These are phyloP conservation scores for Vigna unguiculata DNA, from an alignment of 306 rosid species.

Conservation along the genomic window DNA sequence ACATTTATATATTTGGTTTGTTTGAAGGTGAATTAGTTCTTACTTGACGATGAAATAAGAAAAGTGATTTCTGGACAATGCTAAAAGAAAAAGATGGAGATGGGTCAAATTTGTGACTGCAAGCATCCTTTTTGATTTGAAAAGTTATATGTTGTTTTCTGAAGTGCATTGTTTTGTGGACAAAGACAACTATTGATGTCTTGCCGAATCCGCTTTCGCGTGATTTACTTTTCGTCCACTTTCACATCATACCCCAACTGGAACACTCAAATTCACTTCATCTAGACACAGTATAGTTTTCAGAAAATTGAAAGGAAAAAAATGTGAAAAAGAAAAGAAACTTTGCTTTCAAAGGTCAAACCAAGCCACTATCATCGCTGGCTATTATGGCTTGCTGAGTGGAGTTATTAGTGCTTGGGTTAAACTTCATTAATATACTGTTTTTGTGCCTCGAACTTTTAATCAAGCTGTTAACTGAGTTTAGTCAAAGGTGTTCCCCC, in stretches of 20 bases:
- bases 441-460: neutral
- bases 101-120: neutral
- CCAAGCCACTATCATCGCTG: neutral
- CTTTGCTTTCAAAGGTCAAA: neutral
- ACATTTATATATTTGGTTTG: too few relatives aligned
- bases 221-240: neutral
- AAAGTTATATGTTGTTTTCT: neutral
- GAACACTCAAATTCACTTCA: slow-evolving; percentile 48
- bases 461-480: neutral
- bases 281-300: slow-evolving; percentile 36
- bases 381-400: neutral
- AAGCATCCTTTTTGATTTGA: neutral
- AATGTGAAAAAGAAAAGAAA: neutral
- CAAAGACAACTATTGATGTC: neutral
- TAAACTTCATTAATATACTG: neutral
- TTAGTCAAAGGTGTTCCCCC: slow-evolving; percentile 15
- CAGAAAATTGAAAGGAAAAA: neutral
- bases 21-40: neutral
- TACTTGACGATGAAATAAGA: neutral
- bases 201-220: neutral
- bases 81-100: neutral
- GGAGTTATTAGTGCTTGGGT: neutral
- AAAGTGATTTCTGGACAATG: neutral
- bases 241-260: neutral
- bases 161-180: slow-evolving; percentile 39